A percentile compares a stretch with the other conserved stretches of the same genome.
These are phyloP conservation scores for Pichia sorboxylosa DNA, from an alignment of 1,139 yeast species.

Conservation along the genomic window DNA sequence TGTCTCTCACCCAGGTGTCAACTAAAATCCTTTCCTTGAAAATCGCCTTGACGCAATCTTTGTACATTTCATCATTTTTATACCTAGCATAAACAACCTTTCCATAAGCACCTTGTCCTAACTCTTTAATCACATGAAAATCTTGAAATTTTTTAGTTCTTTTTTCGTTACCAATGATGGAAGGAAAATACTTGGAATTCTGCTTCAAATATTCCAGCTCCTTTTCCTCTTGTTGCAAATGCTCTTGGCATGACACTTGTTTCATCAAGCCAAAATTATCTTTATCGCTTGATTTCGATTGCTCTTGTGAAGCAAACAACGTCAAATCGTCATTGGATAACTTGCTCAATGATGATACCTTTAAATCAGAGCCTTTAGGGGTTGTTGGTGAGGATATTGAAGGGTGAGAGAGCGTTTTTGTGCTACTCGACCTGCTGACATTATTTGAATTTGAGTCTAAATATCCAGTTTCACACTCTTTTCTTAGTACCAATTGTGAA, in stretches of 20 bases:
- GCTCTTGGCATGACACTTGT: conserved; percentile 6
- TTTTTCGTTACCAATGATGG: conserved; percentile 45
- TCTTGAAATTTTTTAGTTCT: conserved; percentile 61
- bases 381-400: conserved; percentile 4
- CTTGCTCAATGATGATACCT: conserved; percentile 1
- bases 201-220: conserved; percentile 22
- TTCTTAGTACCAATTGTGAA: conserved; percentile 39
- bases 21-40: conserved; percentile 87
- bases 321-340: background rate
- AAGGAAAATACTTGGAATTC: conserved; percentile 35
- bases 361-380: conserved; percentile 1
- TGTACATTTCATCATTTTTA: conserved; percentile 47
- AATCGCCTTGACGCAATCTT: conserved; percentile 75
- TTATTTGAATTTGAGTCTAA: conserved; percentile 5
- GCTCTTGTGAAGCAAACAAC: background rate
- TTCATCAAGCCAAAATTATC: conserved; percentile 3
- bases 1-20: conserved; percentile 94
- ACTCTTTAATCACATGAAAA: conserved; percentile 55
- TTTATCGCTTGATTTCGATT: background rate
- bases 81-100: conserved; percentile 76
- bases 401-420: conserved; percentile 18
- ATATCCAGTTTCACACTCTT: conserved; percentile 4
- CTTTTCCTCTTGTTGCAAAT: conserved; percentile 23
- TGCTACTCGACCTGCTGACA: conserved; percentile 24
- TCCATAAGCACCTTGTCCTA: conserved; percentile 97